phyloP scores from a whole-genome alignment of 192 early-diverging fungal genomes.

The Backusella circina region DNA sequence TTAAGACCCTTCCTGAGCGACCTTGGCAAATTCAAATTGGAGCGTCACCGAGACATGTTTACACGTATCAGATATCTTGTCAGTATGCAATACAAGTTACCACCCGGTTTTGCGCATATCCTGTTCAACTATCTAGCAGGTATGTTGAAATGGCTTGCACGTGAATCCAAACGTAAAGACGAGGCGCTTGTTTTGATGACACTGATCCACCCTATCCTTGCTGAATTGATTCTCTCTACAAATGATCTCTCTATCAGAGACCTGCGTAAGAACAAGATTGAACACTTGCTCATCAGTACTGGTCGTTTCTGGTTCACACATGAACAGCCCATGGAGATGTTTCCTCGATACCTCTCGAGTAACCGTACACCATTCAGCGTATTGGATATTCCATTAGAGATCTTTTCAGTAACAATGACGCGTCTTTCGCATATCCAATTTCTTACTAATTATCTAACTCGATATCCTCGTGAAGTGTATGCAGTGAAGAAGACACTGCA shows the following conservation, averaged over 20 bases:
- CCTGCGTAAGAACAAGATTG: conserved; percentile 57
- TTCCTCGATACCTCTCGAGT: conserved; percentile 35
- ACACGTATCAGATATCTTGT: conserved; percentile 42
- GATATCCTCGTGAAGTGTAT: conserved; percentile 45
- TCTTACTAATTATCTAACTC: conserved; percentile 47
- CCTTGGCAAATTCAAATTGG: conserved; percentile 38
- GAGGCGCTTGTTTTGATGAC: conserved; percentile 37
- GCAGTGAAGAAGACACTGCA: conserved; percentile 48
- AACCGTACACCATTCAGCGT: conserved; percentile 24
- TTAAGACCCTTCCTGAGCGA: conserved; percentile 49
- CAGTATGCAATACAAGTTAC: conserved; percentile 43
- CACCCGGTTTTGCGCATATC: conserved; percentile 46
- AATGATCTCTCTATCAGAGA: conserved; percentile 51
- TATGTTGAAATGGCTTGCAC: conserved; percentile 51
- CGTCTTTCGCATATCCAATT: conserved; percentile 56
- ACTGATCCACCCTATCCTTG: conserved; percentile 42
- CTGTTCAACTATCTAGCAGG: conserved; percentile 55
- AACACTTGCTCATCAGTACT: conserved; percentile 42
- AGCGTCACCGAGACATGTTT: conserved; percentile 35
- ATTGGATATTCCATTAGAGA: conserved; percentile 38
- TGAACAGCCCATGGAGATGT: conserved; percentile 45
- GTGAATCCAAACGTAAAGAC: conserved; percentile 33
- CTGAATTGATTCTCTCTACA: conserved; percentile 46
- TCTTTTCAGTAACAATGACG: conserved; percentile 46
- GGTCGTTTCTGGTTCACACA: conserved; percentile 55